These are phyloP conservation scores for Amanita molliuscula DNA, from an alignment of 768 basidiomycete species.

Conservation along the genomic window DNA sequence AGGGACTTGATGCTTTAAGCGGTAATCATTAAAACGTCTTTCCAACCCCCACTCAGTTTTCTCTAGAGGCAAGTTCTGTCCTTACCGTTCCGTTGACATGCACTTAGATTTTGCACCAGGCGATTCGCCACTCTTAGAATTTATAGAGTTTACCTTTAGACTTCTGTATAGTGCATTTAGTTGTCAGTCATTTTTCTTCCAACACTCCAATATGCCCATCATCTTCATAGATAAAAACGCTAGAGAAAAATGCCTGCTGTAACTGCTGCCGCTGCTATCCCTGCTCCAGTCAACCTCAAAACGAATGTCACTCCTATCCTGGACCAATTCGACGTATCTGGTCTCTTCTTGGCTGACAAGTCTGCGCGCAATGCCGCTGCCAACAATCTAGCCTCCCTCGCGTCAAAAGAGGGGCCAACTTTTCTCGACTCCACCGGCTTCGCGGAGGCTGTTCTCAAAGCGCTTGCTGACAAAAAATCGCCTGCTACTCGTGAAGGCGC, in stretches of 20 bases:
- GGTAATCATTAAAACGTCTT: neutral
- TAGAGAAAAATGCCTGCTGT: slow-evolving; percentile 62
- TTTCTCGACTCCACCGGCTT: slow-evolving; percentile 65
- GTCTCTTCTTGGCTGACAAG: slow-evolving; percentile 83
- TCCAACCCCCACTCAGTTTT: slow-evolving; percentile 9
- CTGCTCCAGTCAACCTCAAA: slow-evolving; percentile 67
- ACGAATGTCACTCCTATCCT: slow-evolving; percentile 41
- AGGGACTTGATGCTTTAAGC: neutral
- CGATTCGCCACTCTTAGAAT: slow-evolving; percentile 6
- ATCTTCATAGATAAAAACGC: slow-evolving; percentile 31
- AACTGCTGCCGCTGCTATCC: slow-evolving; percentile 48
- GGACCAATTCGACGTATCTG: slow-evolving; percentile 58
- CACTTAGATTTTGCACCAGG: neutral
- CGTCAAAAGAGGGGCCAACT: slow-evolving; percentile 77
- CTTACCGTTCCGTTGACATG: neutral
- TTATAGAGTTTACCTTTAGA: slow-evolving; percentile 1
- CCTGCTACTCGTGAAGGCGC: slow-evolving; percentile 87
- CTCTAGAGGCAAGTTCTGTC: slow-evolving; percentile 1
- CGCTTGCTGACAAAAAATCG: slow-evolving; percentile 91
- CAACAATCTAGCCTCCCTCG: slow-evolving; percentile 55
- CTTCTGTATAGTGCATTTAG: neutral
- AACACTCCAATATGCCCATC: neutral
- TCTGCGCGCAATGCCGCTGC: slow-evolving; percentile 65
- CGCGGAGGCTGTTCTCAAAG: slow-evolving; percentile 67
- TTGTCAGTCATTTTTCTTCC: neutral